Conservation (phyloP, 768 basidiomycete species). For the Suillus clintonianus region DNA sequence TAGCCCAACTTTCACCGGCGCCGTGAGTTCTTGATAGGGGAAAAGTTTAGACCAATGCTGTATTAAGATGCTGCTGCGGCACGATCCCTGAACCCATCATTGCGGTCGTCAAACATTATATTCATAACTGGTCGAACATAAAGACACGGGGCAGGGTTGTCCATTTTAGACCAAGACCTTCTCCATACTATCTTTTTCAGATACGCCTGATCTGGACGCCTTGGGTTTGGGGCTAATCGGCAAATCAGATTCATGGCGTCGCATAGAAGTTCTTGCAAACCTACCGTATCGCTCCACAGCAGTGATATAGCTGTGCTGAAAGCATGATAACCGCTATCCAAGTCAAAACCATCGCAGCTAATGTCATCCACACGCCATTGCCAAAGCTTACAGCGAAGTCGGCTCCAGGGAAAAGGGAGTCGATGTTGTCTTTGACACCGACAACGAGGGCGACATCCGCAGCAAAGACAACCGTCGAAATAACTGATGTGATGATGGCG, state of each 20-base stretch:
- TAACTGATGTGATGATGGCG: conserved; percentile 55
- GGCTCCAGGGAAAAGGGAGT: conserved; percentile 36
- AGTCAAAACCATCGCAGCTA: conserved; percentile 52
- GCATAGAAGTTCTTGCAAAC: conserved; percentile 3
- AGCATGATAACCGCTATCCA: conserved; percentile 66
- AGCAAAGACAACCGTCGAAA: conserved; percentile 57
- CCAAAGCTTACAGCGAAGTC: conserved; percentile 56
- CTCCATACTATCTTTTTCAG: neutral
- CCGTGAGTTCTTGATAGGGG: neutral
- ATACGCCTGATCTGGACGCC: neutral
- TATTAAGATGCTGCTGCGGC: neutral
- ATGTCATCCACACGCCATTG: conserved; percentile 74
- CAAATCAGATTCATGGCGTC: neutral
- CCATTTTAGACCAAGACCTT: neutral
- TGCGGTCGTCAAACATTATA: neutral
- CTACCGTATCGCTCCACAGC: conserved; percentile 60
- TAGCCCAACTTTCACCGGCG: neutral
- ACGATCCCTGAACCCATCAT: neutral
- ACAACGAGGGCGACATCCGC: conserved; percentile 65
- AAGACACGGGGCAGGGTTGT: neutral
- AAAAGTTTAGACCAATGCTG: neutral
- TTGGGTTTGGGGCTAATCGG: neutral
- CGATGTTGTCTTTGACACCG: conserved; percentile 47
- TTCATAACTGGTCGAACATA: neutral
- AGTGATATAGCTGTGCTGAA: conserved; percentile 64